Percentiles rank a stretch among this genome's conserved stretches.
phyloP scores from a whole-genome alignment of 2,329 filamentous ascomycete species.

The Fusarium torreyae region DNA sequence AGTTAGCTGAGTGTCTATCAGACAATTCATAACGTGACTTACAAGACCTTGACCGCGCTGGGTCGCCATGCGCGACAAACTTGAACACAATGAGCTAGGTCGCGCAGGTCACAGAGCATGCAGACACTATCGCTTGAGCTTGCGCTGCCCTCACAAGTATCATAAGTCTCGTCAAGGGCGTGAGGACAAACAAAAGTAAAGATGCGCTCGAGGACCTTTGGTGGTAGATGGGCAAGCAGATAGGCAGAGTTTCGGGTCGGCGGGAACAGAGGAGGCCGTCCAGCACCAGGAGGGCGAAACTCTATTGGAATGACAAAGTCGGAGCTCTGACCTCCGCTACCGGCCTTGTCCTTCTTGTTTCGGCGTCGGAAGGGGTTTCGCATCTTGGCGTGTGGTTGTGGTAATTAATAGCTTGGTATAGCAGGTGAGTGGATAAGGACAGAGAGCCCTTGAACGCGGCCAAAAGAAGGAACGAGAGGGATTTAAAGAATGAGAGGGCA shows the following conservation, averaged over 20 bases:
- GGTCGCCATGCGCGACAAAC: slow-evolving; percentile 81
- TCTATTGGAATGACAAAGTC: slow-evolving; percentile 50
- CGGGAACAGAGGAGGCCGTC: slow-evolving; percentile 51
- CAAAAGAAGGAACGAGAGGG: slow-evolving; percentile 12
- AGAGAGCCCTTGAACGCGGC: slow-evolving; percentile 7
- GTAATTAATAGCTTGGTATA: slow-evolving; percentile 12
- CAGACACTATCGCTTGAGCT: slow-evolving; percentile 78
- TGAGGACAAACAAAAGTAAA: slow-evolving; percentile 90
- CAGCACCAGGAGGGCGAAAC: slow-evolving; percentile 48
- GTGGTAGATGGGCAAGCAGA: slow-evolving; percentile 71
- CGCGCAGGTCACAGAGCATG: slow-evolving; percentile 93
- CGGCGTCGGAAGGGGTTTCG: slow-evolving; percentile 57
- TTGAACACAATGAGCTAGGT: slow-evolving; percentile 84
- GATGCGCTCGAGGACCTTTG: slow-evolving; percentile 80
- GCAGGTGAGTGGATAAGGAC: slow-evolving; percentile 13
- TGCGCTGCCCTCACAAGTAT: slow-evolving; percentile 85
- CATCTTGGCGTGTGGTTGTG: slow-evolving; percentile 49
- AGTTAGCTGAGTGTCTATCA: slow-evolving; percentile 27
- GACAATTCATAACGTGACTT: slow-evolving; percentile 56
- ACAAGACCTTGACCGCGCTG: slow-evolving; percentile 71
- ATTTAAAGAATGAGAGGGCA: slow-evolving; percentile 7
- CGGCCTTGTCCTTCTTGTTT: slow-evolving; percentile 55
- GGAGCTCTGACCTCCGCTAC: slow-evolving; percentile 43
- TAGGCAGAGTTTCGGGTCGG: slow-evolving; percentile 60
- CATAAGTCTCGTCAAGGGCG: slow-evolving; percentile 81